A percentile compares a stretch with the other conserved stretches of the same genome.
phyloP scores from a whole-genome alignment of 768 basidiomycete genomes.

The Rhodotorula paludigena region DNA sequence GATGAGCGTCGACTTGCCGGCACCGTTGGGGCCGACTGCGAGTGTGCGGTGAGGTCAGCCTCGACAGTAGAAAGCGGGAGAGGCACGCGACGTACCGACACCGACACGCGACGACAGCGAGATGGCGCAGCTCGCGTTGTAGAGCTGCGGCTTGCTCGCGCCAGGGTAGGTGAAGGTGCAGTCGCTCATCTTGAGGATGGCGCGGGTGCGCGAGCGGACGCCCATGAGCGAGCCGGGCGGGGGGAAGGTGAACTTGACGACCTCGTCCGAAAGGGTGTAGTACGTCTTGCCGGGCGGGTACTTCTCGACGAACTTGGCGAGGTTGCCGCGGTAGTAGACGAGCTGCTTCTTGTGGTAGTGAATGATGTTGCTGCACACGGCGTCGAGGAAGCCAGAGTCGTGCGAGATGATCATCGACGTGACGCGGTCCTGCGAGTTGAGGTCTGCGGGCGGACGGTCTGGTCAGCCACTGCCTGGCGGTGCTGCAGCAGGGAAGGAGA shows the following conservation, averaged over 20 bases:
- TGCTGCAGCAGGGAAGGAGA: background rate
- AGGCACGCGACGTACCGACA: conserved; percentile 50
- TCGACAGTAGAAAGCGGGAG: background rate
- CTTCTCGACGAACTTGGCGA: conserved; percentile 68
- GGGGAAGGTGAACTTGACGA: conserved; percentile 92
- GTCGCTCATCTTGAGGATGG: conserved; percentile 83
- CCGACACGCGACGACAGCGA: conserved; percentile 98
- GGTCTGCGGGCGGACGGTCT: conserved; percentile 47
- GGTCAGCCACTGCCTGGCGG: background rate
- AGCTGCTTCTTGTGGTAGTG: conserved; percentile 97
- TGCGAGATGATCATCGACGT: conserved; percentile 93
- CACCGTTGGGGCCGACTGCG: conserved; percentile 73
- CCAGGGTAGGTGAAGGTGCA: conserved; percentile 96
- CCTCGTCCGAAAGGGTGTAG: conserved; percentile 88
- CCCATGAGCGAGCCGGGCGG: conserved; percentile 94
- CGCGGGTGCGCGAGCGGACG: conserved; percentile 88
- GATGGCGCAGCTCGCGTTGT: conserved; percentile 83
- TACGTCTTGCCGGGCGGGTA: conserved; percentile 93
- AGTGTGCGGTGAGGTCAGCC: conserved; percentile 48
- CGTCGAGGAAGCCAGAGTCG: conserved; percentile 94
- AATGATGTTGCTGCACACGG: conserved; percentile 91
- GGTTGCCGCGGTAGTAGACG: conserved; percentile 87
- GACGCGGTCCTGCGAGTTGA: conserved; percentile 70
- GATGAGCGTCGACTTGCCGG: conserved; percentile 92
- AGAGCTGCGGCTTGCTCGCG: conserved; percentile 67